Conservation (phyloP, 2,329 filamentous ascomycete species). For the Exophiala xenobiotica region DNA sequence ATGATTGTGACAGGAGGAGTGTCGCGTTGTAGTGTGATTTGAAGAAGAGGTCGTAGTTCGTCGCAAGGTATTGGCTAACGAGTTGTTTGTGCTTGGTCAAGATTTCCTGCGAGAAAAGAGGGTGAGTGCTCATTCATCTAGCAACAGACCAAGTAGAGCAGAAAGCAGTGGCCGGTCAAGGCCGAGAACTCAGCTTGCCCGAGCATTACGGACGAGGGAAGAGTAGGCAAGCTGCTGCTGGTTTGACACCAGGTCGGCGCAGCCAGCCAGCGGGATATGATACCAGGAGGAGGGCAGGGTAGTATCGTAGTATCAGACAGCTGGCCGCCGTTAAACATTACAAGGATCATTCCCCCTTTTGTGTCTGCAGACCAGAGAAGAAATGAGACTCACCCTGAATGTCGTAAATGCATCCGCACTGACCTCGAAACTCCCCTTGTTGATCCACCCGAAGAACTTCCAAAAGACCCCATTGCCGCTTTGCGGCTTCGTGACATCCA, state of each 20-base stretch:
- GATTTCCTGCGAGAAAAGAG: slow-evolving; percentile 66
- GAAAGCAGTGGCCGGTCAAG: too few relatives aligned
- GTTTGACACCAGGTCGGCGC: too few relatives aligned
- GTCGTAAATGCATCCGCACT: slow-evolving; percentile 97
- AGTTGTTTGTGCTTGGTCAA: slow-evolving; percentile 91
- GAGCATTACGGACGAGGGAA: too few relatives aligned
- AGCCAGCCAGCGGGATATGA: too few relatives aligned
- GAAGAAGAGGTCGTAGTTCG: slow-evolving; percentile 94
- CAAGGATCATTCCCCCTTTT: too few relatives aligned
- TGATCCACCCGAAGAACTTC: slow-evolving; percentile 97
- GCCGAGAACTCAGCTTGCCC: too few relatives aligned
- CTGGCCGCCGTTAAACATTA: too few relatives aligned
- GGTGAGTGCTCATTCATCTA: background rate
- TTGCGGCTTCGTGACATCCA: slow-evolving; percentile 73
- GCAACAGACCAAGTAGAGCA: too few relatives aligned
- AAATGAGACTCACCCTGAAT: slow-evolving; percentile 78
- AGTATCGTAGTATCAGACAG: too few relatives aligned
- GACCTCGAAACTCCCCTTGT: slow-evolving; percentile 93
- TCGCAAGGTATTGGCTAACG: slow-evolving; percentile 80
- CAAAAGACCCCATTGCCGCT: slow-evolving; percentile 87
- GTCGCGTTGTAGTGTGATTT: slow-evolving; percentile 67
- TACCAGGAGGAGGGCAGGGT: too few relatives aligned
- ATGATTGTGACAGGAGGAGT: slow-evolving; percentile 87
- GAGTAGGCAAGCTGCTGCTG: too few relatives aligned
- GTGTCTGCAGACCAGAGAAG: too few relatives aligned